These are phyloP conservation scores for Botrytis deweyae DNA, from an alignment of 2,329 filamentous ascomycete genomes.

Conservation along the genomic window DNA sequence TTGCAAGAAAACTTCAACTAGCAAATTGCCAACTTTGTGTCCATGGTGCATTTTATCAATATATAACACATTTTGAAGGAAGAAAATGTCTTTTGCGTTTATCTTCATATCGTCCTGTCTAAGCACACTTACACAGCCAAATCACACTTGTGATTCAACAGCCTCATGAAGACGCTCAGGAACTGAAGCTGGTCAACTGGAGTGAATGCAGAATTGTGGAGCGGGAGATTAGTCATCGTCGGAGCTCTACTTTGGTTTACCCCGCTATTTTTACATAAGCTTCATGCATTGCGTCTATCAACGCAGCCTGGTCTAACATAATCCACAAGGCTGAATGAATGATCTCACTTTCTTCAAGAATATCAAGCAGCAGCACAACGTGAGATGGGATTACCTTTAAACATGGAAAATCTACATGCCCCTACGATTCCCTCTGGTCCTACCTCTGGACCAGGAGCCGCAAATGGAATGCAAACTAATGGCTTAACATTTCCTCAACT, in stretches of 20 bases:
- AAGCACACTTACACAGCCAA: not conserved
- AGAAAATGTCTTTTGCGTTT: not conserved
- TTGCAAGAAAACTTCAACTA: not conserved
- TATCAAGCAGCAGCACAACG: constrained; percentile 12
- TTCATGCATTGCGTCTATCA: constrained; percentile 23
- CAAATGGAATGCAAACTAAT: constrained; percentile 59
- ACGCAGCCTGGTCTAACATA: constrained; percentile 26
- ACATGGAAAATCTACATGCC: constrained; percentile 66
- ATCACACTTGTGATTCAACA: not conserved
- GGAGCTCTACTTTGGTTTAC: not conserved
- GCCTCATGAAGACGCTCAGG: not conserved
- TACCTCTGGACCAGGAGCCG: constrained; percentile 56
- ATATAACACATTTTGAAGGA: not conserved
- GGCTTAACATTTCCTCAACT: constrained; percentile 75
- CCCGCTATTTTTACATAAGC: constrained; percentile 10
- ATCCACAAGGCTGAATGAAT: constrained; percentile 18
- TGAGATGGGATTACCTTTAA: constrained; percentile 36
- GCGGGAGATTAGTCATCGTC: constrained; percentile 7
- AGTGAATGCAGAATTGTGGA: not conserved
- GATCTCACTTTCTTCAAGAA: not conserved
- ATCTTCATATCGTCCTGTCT: not conserved
- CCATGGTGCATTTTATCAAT: not conserved
- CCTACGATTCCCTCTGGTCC: constrained; percentile 78
- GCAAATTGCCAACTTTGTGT: not conserved
- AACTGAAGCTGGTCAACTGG: not conserved